A percentile compares a stretch with the other conserved stretches of the same genome.
phyloP scores from a whole-genome alignment of 2,329 filamentous ascomycete species.

The Fusarium duplospermum region DNA sequence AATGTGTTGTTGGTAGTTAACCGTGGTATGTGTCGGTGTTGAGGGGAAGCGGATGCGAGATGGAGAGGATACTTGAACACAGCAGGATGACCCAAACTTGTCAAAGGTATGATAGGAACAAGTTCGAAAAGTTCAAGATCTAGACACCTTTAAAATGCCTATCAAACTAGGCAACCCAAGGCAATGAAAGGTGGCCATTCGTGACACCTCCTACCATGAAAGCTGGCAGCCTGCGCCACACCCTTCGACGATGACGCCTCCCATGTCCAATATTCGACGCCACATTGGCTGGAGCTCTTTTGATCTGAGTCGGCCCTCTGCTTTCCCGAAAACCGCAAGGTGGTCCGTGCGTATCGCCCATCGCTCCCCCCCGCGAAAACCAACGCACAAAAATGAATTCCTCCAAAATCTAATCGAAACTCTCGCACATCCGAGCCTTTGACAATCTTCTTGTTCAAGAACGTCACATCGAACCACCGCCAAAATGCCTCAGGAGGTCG shows the following conservation, averaged over 20 bases:
- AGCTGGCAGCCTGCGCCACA: slow-evolving; percentile 6
- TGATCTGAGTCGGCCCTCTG: slow-evolving; percentile 40
- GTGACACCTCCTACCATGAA: slow-evolving; percentile 8
- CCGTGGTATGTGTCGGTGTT: not conserved
- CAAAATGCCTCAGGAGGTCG: slow-evolving; percentile 98
- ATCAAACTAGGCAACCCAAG: not conserved
- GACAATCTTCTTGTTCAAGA: slow-evolving; percentile 44
- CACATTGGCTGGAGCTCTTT: slow-evolving; percentile 17
- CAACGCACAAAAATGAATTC: slow-evolving; percentile 50
- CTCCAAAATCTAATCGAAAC: slow-evolving; percentile 43
- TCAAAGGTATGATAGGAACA: not conserved
- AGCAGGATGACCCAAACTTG: not conserved
- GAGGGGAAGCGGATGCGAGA: no score
- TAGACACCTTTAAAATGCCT: not conserved
- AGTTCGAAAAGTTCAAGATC: no score
- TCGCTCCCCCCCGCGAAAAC: slow-evolving; percentile 41
- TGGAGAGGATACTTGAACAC: no score
- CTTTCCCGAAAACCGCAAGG: slow-evolving; percentile 27
- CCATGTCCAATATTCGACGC: not conserved
- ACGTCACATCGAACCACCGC: slow-evolving; percentile 56
- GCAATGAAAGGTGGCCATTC: slow-evolving; percentile 40
- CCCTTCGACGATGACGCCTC: slow-evolving; percentile 7
- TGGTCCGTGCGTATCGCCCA: slow-evolving; percentile 42
- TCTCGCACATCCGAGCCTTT: slow-evolving; percentile 42
- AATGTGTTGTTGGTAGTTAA: not conserved